Evolutionary conservation across 2,329 filamentous ascomycete genomes (phyloP).

Genomic region (Aspergillus aculeatus): DNA sequence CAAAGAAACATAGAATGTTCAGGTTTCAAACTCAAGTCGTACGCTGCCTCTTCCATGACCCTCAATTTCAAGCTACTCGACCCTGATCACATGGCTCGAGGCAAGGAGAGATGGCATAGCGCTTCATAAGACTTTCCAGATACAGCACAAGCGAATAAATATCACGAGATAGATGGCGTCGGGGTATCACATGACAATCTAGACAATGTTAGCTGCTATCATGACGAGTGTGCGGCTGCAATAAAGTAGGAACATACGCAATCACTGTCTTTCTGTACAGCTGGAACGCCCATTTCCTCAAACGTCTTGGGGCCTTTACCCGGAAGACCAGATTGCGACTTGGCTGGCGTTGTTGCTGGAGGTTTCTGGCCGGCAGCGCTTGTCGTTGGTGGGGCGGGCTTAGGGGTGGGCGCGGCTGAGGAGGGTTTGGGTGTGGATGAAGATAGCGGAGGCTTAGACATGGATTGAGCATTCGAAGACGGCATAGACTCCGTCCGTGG

Average conservation of each 20-base stretch:
- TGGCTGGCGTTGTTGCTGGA: slow-evolving; percentile 29
- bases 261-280: slow-evolving; percentile 78
- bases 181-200: slow-evolving; percentile 47
- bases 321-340: slow-evolving; percentile 40
- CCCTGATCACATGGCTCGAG: background rate
- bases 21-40: background rate
- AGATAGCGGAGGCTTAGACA: slow-evolving; percentile 36
- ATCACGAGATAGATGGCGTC: slow-evolving; percentile 12
- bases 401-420: slow-evolving; percentile 39
- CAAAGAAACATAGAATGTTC: background rate
- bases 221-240: background rate
- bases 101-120: slow-evolving; percentile 6
- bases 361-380: slow-evolving; percentile 38
- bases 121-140: slow-evolving; percentile 13
- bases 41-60: background rate
- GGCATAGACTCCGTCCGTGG: slow-evolving; percentile 34
- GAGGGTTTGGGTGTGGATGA: slow-evolving; percentile 39
- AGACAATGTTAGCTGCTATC: slow-evolving; percentile 14
- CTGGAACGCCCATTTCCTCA: slow-evolving; percentile 95
- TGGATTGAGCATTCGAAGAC: slow-evolving; percentile 39
- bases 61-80: background rate
- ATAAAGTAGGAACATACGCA: slow-evolving; percentile 62
- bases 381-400: slow-evolving; percentile 26
- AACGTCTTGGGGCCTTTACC: slow-evolving; percentile 89
- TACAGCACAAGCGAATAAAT: slow-evolving; percentile 19